Evolutionary conservation across 805 yeast genomes (phyloP).

Genomic region (Metschnikowia anglica): DNA sequence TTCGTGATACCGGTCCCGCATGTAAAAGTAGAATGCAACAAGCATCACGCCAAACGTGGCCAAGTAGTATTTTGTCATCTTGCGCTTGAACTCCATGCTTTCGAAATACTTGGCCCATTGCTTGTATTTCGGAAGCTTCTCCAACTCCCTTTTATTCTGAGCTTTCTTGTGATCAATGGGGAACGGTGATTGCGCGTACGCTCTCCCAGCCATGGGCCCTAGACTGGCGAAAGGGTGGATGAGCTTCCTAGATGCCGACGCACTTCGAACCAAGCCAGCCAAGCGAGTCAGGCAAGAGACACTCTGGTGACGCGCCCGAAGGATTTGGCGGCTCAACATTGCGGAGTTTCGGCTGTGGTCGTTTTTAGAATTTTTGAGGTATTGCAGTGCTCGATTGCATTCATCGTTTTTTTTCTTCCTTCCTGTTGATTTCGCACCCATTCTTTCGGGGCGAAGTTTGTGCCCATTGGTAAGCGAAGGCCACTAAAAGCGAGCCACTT

Average conservation of each 20-base stretch:
- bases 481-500: too few species aligned
- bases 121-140: constrained; percentile 35
- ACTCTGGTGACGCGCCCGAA: not conserved
- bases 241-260: not conserved
- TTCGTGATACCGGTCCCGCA: constrained; percentile 63
- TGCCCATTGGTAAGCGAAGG: too few species aligned
- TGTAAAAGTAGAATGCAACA: constrained; percentile 59
- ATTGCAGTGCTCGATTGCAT: not conserved
- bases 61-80: constrained; percentile 60
- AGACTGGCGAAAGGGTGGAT: not conserved
- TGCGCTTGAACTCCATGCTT: constrained; percentile 55
- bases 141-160: constrained; percentile 28
- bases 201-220: constrained; percentile 1
- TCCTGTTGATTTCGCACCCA: constrained; percentile 1
- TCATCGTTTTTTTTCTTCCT: not conserved
- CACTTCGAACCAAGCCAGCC: not conserved
- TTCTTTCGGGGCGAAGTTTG: not conserved
- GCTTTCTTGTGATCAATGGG: constrained; percentile 34
- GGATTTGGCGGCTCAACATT: constrained; percentile 1
- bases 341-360: not conserved
- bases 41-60: constrained; percentile 58
- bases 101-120: constrained; percentile 44
- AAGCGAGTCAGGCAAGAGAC: not conserved
- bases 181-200: constrained; percentile 32
- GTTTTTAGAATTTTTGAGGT: not conserved